These are phyloP conservation scores for Candida patagonica DNA, from an alignment of 805 yeast genomes.

Conservation along the genomic window DNA sequence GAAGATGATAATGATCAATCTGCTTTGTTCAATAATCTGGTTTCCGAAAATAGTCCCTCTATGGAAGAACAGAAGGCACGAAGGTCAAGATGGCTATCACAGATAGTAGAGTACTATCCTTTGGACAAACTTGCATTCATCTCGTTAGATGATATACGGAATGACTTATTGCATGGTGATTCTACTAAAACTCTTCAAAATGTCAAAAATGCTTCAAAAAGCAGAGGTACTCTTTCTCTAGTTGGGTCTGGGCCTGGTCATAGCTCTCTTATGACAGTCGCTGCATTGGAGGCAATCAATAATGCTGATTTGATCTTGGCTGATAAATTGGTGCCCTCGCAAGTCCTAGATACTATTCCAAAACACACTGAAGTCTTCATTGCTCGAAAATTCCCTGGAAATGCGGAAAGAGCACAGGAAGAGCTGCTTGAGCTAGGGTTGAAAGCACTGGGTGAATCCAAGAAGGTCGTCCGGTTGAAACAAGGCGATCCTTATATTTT, in stretches of 20 bases:
- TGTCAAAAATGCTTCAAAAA: background rate
- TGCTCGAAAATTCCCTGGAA: slow-evolving; percentile 93
- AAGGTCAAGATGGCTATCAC: slow-evolving; percentile 76
- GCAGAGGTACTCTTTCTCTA: slow-evolving; percentile 57
- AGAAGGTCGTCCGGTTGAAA: slow-evolving; percentile 76
- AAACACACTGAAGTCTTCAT: slow-evolving; percentile 60
- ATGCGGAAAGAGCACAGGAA: slow-evolving; percentile 87
- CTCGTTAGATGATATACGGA: slow-evolving; percentile 47
- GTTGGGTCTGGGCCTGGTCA: slow-evolving; percentile 96
- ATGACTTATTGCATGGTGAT: slow-evolving; percentile 29
- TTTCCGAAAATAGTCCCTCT: slow-evolving; percentile 24
- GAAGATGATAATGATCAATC: slow-evolving; percentile 62
- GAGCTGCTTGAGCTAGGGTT: slow-evolving; percentile 72
- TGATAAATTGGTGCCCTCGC: slow-evolving; percentile 87
- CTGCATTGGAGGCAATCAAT: slow-evolving; percentile 72
- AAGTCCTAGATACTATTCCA: slow-evolving; percentile 78
- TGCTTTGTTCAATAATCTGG: slow-evolving; percentile 46
- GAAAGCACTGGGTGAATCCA: slow-evolving; percentile 51
- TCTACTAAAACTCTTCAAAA: slow-evolving; percentile 1
- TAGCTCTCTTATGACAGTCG: slow-evolving; percentile 68
- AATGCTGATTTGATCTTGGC: slow-evolving; percentile 80
- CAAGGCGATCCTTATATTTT: slow-evolving; percentile 97
- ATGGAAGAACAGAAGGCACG: slow-evolving; percentile 36
- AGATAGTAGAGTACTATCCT: slow-evolving; percentile 87
- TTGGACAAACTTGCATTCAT: slow-evolving; percentile 51